Evolutionary conservation across 169 alveolate species (phyloP).

Genomic region (Toxoplasma gondii): DNA sequence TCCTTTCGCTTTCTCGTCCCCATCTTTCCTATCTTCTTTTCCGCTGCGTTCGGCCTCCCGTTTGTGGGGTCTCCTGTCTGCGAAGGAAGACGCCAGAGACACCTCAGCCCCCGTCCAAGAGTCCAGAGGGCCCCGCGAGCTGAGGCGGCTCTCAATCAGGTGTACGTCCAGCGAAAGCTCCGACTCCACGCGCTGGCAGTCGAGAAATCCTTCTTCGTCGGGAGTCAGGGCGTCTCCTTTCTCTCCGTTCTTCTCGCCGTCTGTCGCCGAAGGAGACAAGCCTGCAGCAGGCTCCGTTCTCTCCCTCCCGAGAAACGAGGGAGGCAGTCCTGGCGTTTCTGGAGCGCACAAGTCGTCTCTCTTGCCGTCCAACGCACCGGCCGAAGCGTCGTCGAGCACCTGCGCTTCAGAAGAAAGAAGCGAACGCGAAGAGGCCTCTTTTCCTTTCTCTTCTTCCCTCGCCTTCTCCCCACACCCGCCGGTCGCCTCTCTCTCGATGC

Average conservation of each 20-base stretch:
- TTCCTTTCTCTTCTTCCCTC: not conserved
- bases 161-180: not conserved
- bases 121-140: not conserved
- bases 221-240: not conserved
- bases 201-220: conserved; percentile 1
- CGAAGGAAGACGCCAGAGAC: not conserved
- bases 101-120: not conserved
- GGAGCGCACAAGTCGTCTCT: not conserved
- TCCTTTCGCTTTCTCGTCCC: not conserved
- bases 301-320: not conserved
- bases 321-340: not conserved
- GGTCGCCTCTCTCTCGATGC: not conserved
- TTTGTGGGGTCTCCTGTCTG: not conserved
- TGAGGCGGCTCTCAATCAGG: not conserved
- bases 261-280: not conserved
- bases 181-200: not conserved
- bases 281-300: not conserved
- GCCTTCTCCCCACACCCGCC: not conserved
- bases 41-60: not conserved
- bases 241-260: not conserved
- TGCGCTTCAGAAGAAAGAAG: not conserved
- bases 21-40: not conserved
- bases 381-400: not conserved
- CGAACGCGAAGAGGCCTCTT: not conserved
- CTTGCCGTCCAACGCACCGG: not conserved